Percentiles rank a stretch among this genome's conserved stretches.
phyloP scores from a whole-genome alignment of 2,329 filamentous ascomycete genomes.

The Tolypocladium album region DNA sequence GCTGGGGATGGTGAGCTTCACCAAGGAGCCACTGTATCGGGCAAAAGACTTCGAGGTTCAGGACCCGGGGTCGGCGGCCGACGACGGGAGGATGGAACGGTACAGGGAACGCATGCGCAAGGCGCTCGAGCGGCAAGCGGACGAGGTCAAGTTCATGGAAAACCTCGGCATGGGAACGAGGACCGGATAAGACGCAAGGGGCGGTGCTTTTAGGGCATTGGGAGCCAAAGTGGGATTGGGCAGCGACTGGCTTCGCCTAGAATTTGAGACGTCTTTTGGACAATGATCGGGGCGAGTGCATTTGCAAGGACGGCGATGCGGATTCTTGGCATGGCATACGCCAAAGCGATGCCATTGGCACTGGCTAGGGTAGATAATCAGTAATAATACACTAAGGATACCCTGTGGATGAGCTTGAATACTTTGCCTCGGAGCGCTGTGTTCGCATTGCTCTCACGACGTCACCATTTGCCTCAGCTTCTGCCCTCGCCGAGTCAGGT shows the following conservation, averaged over 20 bases:
- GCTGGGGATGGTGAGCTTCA: constrained; percentile 61
- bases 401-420: neutral
- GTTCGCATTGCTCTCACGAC: neutral
- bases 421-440: neutral
- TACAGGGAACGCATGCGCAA: constrained; percentile 65
- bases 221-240: neutral
- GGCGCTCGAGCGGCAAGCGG: constrained; percentile 66
- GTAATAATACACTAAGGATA: neutral
- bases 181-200: neutral
- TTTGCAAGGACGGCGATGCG: neutral
- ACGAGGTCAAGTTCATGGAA: constrained; percentile 66
- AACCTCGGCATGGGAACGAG: constrained; percentile 36
- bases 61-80: constrained; percentile 31
- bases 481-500: neutral
- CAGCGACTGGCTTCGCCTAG: neutral
- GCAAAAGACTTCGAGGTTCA: constrained; percentile 40
- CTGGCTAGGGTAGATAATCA: neutral
- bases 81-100: constrained; percentile 42
- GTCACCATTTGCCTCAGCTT: neutral
- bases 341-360: neutral
- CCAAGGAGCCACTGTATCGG: constrained; percentile 35
- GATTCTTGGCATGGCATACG: neutral
- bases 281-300: neutral
- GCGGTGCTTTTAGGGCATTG: neutral
- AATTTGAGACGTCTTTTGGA: neutral